Base-by-base conservation (phyloP, 805 yeast species). In the Brettanomyces nanus region DNA sequence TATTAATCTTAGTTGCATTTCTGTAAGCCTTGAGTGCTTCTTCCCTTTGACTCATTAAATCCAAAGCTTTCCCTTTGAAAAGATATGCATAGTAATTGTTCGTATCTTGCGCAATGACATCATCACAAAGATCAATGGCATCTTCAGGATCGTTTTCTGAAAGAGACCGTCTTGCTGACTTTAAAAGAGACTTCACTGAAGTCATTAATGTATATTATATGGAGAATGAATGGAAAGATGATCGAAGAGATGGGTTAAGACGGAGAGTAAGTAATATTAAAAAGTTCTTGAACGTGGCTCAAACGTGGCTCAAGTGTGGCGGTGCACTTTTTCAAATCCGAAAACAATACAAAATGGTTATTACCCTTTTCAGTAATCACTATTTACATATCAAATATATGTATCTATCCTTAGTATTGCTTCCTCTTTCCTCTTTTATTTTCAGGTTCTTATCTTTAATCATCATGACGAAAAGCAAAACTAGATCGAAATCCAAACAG, bases 61-160 rank as follows among this genome's bases (percentile, higher is more conserved):
- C 77, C 40, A 69, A 64, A 1, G 86, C 73, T 53, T 85, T 86
- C 6, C 92, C 96, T 35, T 73, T 61, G 48, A 87, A 77, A 4
- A 84, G 69, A 47, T 68, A 66, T 13, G 89, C 96, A 52, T 71
- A 73, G 54, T 78, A 81, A 54, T 74, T 73, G 6, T 65, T 47
- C 3, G 66, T 62, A 42, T 85, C 94, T 4, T 63, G 44, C n/a
- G 49, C 69, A 7, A 86, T 55, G 3, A 75, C 80, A 27, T 74
- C 72, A 20, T 73, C 61, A 17, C 79, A 71, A 33, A 69, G 54
- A 22, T 73, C 75, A 23, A 79, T 58, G 4, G 85, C 85, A 19
- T 69, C 68, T 27, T 76, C 83, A 9, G 77, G 76, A 43, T 85
- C 81, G 23, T 69, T 70, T 17, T 63, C 62, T 15, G 70, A 69